phyloP scores from a whole-genome alignment of 495 filamentous ascomycete species.

The Platismatia glauca region DNA sequence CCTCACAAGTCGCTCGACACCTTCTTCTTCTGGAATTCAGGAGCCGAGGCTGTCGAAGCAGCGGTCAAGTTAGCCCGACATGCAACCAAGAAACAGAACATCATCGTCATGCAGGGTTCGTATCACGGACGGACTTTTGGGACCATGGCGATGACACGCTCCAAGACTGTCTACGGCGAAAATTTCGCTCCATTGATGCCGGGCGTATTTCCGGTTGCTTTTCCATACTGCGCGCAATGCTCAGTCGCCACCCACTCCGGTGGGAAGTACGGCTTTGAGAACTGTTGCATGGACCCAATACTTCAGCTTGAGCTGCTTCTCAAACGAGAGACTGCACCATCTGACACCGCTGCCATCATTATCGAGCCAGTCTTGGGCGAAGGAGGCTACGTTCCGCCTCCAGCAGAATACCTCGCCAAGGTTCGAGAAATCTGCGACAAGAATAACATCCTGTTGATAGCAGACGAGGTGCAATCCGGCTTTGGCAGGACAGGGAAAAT shows the following conservation, averaged over 20 bases:
- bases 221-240: slow-evolving; percentile 19
- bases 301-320: slow-evolving; percentile 18
- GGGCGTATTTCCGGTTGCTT: slow-evolving; percentile 19
- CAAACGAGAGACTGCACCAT: slow-evolving; percentile 15
- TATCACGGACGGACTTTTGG: slow-evolving; percentile 23
- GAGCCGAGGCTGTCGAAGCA: slow-evolving; percentile 49
- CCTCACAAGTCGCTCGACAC: slow-evolving; percentile 21
- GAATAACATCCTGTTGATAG: slow-evolving; percentile 35
- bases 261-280: slow-evolving; percentile 23
- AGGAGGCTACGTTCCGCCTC: slow-evolving; percentile 34
- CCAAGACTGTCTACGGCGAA: slow-evolving; percentile 24
- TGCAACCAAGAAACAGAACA: slow-evolving; percentile 19
- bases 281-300: slow-evolving; percentile 20
- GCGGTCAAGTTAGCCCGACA: slow-evolving; percentile 49
- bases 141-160: slow-evolving; percentile 22
- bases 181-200: slow-evolving; percentile 25
- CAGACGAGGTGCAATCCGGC: slow-evolving; percentile 33
- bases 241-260: not conserved
- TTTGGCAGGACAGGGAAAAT: slow-evolving; percentile 20
- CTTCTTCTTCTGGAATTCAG: slow-evolving; percentile 22
- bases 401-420: slow-evolving; percentile 32
- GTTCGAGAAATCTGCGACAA: slow-evolving; percentile 34
- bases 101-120: slow-evolving; percentile 23
- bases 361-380: slow-evolving; percentile 20
- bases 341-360: slow-evolving; percentile 19